Percentiles rank a stretch among this genome's conserved stretches.
Evolutionary conservation across 1,284 basidiomycete species (phyloP).

Genomic region (Psilocybe mexicana): DNA sequence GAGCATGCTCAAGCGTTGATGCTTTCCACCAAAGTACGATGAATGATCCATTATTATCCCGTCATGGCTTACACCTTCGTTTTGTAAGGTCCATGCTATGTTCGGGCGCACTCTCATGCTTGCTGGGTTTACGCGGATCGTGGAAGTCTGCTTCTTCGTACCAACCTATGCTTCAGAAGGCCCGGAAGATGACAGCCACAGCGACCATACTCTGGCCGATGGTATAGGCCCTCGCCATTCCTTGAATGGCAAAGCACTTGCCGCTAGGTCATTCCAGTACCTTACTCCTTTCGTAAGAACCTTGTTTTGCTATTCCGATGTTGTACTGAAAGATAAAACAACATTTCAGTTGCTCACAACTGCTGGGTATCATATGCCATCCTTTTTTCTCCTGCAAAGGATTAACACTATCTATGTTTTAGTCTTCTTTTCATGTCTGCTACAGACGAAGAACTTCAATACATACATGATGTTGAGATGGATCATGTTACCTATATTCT

Average conservation of each 20-base stretch:
- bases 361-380: slow-evolving; percentile 43
- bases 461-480: slow-evolving; percentile 69
- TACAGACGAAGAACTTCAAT: slow-evolving; percentile 85
- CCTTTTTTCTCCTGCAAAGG: not conserved
- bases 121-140: slow-evolving; percentile 79
- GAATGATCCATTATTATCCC: not conserved
- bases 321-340: not conserved
- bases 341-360: slow-evolving; percentile 63
- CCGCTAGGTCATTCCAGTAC: slow-evolving; percentile 75
- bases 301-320: not conserved
- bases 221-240: slow-evolving; percentile 24
- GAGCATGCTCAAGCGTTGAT: slow-evolving; percentile 85
- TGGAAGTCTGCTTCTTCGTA: slow-evolving; percentile 85
- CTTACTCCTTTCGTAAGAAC: slow-evolving; percentile 80
- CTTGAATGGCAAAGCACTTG: slow-evolving; percentile 31
- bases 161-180: slow-evolving; percentile 35
- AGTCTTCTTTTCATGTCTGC: slow-evolving; percentile 85
- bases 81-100: slow-evolving; percentile 69
- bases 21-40: slow-evolving; percentile 75
- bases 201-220: slow-evolving; percentile 67
- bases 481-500: slow-evolving; percentile 89
- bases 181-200: slow-evolving; percentile 48
- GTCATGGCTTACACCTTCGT: slow-evolving; percentile 8
- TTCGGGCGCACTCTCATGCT: slow-evolving; percentile 89
- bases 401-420: slow-evolving; percentile 2